Conservation (phyloP, 495 filamentous ascomycete species). For the Aspergillus hancockii region DNA sequence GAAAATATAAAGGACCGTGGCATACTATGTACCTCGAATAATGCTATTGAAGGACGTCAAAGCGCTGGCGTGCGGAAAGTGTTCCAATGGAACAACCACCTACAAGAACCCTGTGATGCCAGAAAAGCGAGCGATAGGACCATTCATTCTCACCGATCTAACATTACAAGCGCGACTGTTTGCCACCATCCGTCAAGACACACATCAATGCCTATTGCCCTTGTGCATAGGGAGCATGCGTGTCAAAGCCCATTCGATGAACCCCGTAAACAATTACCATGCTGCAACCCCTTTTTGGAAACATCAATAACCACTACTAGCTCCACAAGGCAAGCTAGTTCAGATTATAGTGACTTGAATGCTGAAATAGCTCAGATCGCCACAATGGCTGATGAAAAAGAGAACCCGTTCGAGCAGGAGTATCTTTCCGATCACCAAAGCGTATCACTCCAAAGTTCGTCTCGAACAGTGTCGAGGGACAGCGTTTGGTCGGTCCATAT, state of each 20-base stretch:
- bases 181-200: conserved; percentile 30
- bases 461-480: conserved; percentile 9
- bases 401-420: conserved; percentile 11
- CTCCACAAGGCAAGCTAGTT: conserved; percentile 19
- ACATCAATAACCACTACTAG: conserved; percentile 3
- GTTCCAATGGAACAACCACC: conserved; percentile 1
- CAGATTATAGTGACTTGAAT: conserved; percentile 7
- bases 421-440: conserved; percentile 5
- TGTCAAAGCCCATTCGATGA: conserved; percentile 22
- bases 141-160: conserved; percentile 31
- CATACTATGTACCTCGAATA: not conserved
- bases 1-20: not conserved
- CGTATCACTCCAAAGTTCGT: conserved; percentile 14
- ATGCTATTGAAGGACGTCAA: not conserved
- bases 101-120: conserved; percentile 13
- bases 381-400: not conserved
- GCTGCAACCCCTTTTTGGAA: conserved; percentile 31
- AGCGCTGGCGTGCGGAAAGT: not conserved
- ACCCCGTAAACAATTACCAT: conserved; percentile 8
- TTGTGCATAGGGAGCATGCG: conserved; percentile 11
- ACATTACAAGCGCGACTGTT: conserved; percentile 32
- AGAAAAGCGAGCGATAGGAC: conserved; percentile 35
- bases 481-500: conserved; percentile 18
- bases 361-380: not conserved
- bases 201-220: conserved; percentile 21